These are phyloP conservation scores for Trichoderma koningii DNA, from an alignment of 2,329 filamentous ascomycete species.

Conservation along the genomic window DNA sequence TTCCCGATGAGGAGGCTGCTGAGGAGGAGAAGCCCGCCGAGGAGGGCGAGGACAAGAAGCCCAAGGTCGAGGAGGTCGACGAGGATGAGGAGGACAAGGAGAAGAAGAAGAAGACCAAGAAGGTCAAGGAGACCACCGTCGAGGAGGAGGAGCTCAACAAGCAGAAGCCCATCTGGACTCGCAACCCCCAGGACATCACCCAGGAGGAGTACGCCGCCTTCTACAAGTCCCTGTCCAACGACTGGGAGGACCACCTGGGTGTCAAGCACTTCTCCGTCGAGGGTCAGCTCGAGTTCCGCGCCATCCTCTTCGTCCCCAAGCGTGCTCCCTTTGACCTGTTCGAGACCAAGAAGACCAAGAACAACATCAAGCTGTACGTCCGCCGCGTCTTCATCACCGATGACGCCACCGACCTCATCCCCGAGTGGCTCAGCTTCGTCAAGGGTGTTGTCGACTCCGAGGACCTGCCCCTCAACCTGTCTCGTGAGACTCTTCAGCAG, in stretches of 20 bases:
- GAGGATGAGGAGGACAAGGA: conserved; percentile 82
- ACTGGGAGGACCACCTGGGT: conserved; percentile 99
- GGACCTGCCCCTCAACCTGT: conserved; percentile 98
- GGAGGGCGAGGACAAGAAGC: conserved; percentile 88
- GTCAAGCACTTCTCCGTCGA: conserved; percentile 99
- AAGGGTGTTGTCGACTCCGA: conserved; percentile 99
- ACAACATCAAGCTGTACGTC: conserved; percentile 99
- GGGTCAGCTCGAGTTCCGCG: conserved; percentile 99
- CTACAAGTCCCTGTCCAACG: conserved; percentile 99
- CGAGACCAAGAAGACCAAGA: conserved; percentile 99
- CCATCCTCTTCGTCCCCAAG: conserved; percentile 99
- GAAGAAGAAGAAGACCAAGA: conserved; percentile 98
- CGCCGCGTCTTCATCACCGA: conserved; percentile 99
- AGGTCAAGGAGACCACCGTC: conserved; percentile 96
- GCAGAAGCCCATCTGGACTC: conserved; percentile 99
- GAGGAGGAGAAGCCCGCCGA: conserved; percentile 68
- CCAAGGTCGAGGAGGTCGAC: conserved; percentile 90
- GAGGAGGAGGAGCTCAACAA: conserved; percentile 99
- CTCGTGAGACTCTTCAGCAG: conserved; percentile 99
- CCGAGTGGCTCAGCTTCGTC: conserved; percentile 98
- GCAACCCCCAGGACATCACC: conserved; percentile 93
- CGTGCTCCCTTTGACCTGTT: conserved; percentile 99
- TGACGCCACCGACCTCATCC: conserved; percentile 97
- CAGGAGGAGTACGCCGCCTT: conserved; percentile 97
- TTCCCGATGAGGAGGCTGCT: conserved; percentile 84